These are phyloP conservation scores for Raffaelea ambrosiae DNA, from an alignment of 2,329 filamentous ascomycete genomes.

Conservation along the genomic window DNA sequence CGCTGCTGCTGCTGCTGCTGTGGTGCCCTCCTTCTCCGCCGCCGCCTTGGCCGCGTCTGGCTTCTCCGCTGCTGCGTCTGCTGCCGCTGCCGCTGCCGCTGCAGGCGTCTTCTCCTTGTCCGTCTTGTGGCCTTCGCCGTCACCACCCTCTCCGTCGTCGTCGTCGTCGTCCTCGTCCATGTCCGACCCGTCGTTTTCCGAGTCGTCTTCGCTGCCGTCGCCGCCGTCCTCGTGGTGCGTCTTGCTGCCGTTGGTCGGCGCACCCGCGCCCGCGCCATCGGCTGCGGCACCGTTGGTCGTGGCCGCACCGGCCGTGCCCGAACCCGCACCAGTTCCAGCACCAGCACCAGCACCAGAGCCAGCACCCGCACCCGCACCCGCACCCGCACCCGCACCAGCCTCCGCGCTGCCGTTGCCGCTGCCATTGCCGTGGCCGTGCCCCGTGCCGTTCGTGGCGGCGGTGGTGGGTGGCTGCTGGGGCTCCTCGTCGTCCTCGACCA, in stretches of 20 bases:
- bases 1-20: not conserved
- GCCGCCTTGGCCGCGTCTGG: not conserved
- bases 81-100: not conserved
- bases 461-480: constrained; percentile 10
- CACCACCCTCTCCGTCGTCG: constrained; percentile 1
- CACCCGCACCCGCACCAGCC: not conserved
- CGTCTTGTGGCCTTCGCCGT: not conserved
- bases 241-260: constrained; percentile 3
- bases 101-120: not conserved
- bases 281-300: constrained; percentile 4
- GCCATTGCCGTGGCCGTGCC: not conserved
- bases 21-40: not conserved
- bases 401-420: constrained; percentile 3
- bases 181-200: constrained; percentile 9
- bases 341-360: not conserved
- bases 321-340: not conserved
- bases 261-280: not conserved
- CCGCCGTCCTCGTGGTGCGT: constrained; percentile 5
- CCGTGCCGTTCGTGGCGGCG: not conserved
- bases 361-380: not conserved
- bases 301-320: not conserved
- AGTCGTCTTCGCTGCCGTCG: constrained; percentile 10
- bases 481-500: constrained; percentile 45
- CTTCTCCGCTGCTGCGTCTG: not conserved
- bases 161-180: constrained; percentile 13